Conservation (phyloP, 2,329 filamentous ascomycete genomes). For the Aspergillus tamarii region DNA sequence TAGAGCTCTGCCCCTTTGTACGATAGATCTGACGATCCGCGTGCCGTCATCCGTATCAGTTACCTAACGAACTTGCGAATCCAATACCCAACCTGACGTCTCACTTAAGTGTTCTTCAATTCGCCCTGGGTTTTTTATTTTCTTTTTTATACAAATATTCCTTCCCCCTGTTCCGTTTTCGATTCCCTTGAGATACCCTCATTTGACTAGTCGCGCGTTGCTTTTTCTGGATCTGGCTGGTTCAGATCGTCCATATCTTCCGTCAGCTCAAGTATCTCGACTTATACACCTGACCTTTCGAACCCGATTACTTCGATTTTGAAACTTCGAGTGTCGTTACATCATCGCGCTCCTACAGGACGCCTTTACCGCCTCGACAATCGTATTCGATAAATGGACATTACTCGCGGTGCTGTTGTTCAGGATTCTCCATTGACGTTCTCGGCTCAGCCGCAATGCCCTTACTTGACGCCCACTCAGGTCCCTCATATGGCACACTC, state of each 20-base stretch:
- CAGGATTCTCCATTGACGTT: constrained; percentile 14
- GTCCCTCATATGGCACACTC: constrained; percentile 41
- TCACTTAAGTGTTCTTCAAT: constrained; percentile 12
- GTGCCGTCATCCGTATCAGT: constrained; percentile 16
- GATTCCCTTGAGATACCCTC: constrained; percentile 20
- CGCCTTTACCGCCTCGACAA: neutral
- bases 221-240: constrained; percentile 35
- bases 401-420: constrained; percentile 9
- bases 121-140: neutral
- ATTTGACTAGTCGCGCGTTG: constrained; percentile 18
- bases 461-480: constrained; percentile 32
- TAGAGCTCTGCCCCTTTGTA: constrained; percentile 21
- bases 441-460: constrained; percentile 32
- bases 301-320: constrained; percentile 9
- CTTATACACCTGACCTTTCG: constrained; percentile 4
- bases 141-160: constrained; percentile 13
- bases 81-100: constrained; percentile 19
- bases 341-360: neutral
- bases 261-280: constrained; percentile 13
- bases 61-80: constrained; percentile 18
- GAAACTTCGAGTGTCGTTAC: neutral
- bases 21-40: constrained; percentile 21
- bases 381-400: constrained; percentile 29
- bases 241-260: constrained; percentile 25
- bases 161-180: constrained; percentile 6